Evolutionary conservation across 2,329 filamentous ascomycete genomes (phyloP), one percentile per base, ranked within the genome.

Genomic region (Keithomyces neogunnii): DNA sequence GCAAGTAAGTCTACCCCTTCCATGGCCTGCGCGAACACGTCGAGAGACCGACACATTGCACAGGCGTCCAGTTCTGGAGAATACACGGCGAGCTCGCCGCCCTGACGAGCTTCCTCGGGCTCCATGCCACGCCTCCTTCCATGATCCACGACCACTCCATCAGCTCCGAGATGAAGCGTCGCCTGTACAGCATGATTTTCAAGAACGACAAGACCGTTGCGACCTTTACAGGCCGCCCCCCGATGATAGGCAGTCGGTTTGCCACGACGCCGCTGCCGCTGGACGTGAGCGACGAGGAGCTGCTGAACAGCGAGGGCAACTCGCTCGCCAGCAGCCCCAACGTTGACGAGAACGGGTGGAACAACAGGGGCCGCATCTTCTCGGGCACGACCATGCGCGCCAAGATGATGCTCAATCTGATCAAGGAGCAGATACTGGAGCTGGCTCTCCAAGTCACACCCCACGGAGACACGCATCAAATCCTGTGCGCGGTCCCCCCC

Each of bases 141-240:
- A 40, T 40, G 38, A 40, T 40, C 38, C 11, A 40, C 13, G 38
- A 40, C 38, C 38, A 40, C 38, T 40, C 38, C 38, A 40, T 40
- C 38, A 40, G 28, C 26, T 45, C 51, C 11, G 52, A 56, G 49
- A 52, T 53, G 31, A 51, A 54, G 7, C 49, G 56, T 2, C 54
- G 65, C 5, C 38, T 69, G 3, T 69, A 68, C 38, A 58, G 62
- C 29, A 57, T 63, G 35, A 49, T 68, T 11, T 68, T 66, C 49
- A 59, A 57, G 13, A 56, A 65, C 38, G 69, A 71, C 49, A 72
- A 72, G 55, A 58, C 64, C 1, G 55, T 68, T 3, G 66, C 69
- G 5, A 66, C 69, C 1, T 71, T 74, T 39, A 72, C 70, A 1
- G 72, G 71, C 1, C 58, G 71, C 4, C 71, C 71, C 2, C 70